Percentiles rank a stretch among this genome's conserved stretches.
Conservation (phyloP, 495 filamentous ascomycete species). For the Neurospora terricola region DNA sequence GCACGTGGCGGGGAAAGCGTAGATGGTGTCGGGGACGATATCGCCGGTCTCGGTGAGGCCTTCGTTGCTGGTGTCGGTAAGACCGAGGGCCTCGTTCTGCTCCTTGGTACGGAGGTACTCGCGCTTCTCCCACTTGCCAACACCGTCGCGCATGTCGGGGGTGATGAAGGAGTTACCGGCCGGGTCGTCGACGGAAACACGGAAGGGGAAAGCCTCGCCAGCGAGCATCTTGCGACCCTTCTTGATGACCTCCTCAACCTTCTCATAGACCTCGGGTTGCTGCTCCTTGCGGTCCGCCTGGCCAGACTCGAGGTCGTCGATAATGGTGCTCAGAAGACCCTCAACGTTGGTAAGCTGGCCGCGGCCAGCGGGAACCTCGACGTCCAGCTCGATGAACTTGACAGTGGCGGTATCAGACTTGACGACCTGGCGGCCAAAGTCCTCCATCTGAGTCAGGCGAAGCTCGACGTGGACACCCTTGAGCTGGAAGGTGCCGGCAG, state of each 20-base stretch:
- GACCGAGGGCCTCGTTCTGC: constrained; percentile 75
- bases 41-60: constrained; percentile 50
- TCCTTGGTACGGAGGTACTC: constrained; percentile 74
- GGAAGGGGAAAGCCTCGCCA: constrained; percentile 75
- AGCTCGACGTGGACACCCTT: constrained; percentile 74
- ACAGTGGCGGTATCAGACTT: constrained; percentile 80
- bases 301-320: constrained; percentile 64
- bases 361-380: constrained; percentile 83
- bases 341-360: constrained; percentile 89
- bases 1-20: constrained; percentile 81
- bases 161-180: constrained; percentile 98
- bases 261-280: constrained; percentile 62
- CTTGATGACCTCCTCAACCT: constrained; percentile 62
- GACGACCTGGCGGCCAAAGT: constrained; percentile 78
- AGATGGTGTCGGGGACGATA: constrained; percentile 80
- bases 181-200: constrained; percentile 74
- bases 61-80: constrained; percentile 33
- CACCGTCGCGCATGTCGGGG: constrained; percentile 61
- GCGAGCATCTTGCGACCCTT: constrained; percentile 63
- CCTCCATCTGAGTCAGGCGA: constrained; percentile 53
- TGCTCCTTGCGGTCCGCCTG: constrained; percentile 66
- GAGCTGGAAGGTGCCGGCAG: constrained; percentile 82
- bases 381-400: constrained; percentile 72
- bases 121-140: constrained; percentile 69
- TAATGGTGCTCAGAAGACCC: constrained; percentile 65